Base-by-base conservation (phyloP, 208 protist species). In the Trypanosoma cruzi region DNA sequence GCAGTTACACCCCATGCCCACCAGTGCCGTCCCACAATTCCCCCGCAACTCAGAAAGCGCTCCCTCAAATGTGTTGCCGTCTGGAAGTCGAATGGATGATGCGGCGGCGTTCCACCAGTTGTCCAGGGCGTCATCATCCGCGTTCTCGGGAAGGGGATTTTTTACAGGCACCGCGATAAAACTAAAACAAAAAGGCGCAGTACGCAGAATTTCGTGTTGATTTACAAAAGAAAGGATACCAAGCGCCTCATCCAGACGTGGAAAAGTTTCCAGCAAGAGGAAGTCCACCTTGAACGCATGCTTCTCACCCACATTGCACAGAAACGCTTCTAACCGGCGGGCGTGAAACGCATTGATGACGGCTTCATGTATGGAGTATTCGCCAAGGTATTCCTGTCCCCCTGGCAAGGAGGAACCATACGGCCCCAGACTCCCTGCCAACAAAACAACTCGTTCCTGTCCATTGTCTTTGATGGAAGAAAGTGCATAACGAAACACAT, bases 231-330 rank as follows among this genome's bases (percentile, higher is more conserved):
- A 37, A n/a, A 61, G 20, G 29, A 74, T 62, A 11, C 52, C 49
- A 20, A 74, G 11, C 1, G 60, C 68, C 31, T 74, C 68, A 29
- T 74, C 59, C 8, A 68, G 32, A 4, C 44, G 28, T 22, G 68
- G 68, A 62, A 74, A 48, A 14, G 68, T 74, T 40, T 74, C 68
- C 31, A 74, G 11, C 37, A 68, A 11, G 2, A 74, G 36, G 34
- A 74, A 68, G 44, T 74, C 68, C 6, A 68, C 54, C 28, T 74
- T 74, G 6, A 68, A 22, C 2, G 28, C 37, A 2, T n/a, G 13
- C n/a, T 53, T 61, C 29, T 55, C 68, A 68, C 26, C 42, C 22
- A 24, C 22, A 26, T 66, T 0, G 3, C 24, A 50, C 24, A 74
- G 29, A 62, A 74, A 74, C 5, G 68, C 59, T 11, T 18, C 48